Evolutionary conservation across 2,329 filamentous ascomycete species (phyloP), one percentile per base, ranked within the genome.

Genomic region (Ophiostoma piceae): DNA sequence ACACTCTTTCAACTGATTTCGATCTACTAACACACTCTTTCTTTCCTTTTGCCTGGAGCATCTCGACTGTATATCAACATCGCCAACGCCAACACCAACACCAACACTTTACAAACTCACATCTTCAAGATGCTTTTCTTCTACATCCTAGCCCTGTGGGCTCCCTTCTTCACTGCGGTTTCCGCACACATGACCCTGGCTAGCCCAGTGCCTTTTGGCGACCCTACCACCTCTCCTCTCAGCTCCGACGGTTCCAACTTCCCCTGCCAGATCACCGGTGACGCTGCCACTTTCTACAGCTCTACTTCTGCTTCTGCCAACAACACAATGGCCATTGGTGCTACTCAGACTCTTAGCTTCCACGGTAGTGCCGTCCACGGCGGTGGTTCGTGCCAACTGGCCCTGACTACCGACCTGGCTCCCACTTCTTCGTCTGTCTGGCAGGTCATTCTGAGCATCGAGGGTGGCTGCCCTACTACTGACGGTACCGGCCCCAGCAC

Each of bases 201-300:
- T 35, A 68, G 16, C 9, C 74, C 74, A 1, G 67, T 73, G 47
- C 74, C 74, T 19, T 74, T 73, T 72, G 73, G 73, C 68, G 39
- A 70, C 29, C 73, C 73, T 3, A 73, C 73, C 62, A 73, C 68
- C 66, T 72, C 72, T 16, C 73, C 73, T 8, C 72, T 74, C 29
- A 69, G 22, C 71, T 71, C 73, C 16, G 67, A 70, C 43, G 71
- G 72, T 26, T 60, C 69, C 71, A 72, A 73, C 70, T 74, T 70
- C 68, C 74, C 74, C n/a, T 74, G 74, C 71, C 71, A 74, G 71
- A 78, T 73, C 26, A 51, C 83, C 66, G 81, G 73, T 32, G 84
- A 19, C 12, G 73, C 0, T 80, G 80, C 0, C 78, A 78, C 68
- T 83, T 73, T 79, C 68, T 84, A 84, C 72, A 62, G 41, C 65